A percentile compares a stretch with the other conserved stretches of the same genome.
These are phyloP conservation scores for Saraca asoca DNA, from an alignment of 331 rosid genomes.

Conservation along the genomic window DNA sequence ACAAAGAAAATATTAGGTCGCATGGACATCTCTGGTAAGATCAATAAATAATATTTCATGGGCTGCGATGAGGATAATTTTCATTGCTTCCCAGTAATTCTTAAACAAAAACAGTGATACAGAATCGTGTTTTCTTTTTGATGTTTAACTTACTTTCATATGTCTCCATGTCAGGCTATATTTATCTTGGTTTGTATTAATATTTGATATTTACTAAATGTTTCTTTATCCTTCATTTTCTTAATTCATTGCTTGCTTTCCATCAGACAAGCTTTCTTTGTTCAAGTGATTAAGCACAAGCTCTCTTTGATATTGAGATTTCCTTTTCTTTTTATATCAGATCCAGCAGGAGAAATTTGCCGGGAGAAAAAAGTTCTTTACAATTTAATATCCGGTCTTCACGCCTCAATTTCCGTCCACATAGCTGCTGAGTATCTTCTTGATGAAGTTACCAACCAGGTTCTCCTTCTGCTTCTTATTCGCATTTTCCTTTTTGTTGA, in stretches of 20 bases:
- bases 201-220: background rate
- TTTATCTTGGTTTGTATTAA: background rate
- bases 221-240: background rate
- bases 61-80: background rate
- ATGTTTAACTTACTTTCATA: background rate
- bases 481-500: background rate
- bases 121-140: background rate
- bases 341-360: conserved; percentile 58
- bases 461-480: background rate
- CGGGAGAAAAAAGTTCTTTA: conserved; percentile 62
- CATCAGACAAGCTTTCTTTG: no score
- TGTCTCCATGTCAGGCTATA: background rate
- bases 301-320: background rate
- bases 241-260: background rate
- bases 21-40: no score
- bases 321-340: conserved; percentile 27
- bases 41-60: background rate
- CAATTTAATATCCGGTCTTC: conserved; percentile 72
- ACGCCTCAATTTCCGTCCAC: conserved; percentile 69
- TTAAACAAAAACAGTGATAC: background rate
- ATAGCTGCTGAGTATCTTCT: conserved; percentile 63
- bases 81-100: background rate
- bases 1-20: no score
- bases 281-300: no score
- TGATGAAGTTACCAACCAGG: conserved; percentile 45